A percentile compares a stretch with the other conserved stretches of the same genome.
Conservation (phyloP, 2,329 filamentous ascomycete genomes). For the Ophiognomonia clavigignenti-juglandacearum region DNA sequence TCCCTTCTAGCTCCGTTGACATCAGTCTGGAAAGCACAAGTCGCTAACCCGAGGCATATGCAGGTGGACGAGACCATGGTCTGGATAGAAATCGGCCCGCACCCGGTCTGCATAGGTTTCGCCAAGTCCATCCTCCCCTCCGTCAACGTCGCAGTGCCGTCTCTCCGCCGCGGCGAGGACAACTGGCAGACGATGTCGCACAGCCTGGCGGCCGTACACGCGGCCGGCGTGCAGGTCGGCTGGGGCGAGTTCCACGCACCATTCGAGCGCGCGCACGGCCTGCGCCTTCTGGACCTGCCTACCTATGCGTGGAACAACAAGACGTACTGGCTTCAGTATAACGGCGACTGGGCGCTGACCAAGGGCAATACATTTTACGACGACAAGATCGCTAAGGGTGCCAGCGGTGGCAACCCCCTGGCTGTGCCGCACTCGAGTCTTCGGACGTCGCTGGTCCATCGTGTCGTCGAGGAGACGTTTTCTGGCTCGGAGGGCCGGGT, state of each 20-base stretch:
- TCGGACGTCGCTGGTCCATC: too few species aligned
- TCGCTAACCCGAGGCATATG: too few species aligned
- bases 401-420: slow-evolving; percentile 26
- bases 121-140: slow-evolving; percentile 60
- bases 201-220: slow-evolving; percentile 52
- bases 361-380: slow-evolving; percentile 71
- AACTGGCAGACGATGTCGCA: slow-evolving; percentile 62
- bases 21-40: too few species aligned
- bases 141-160: slow-evolving; percentile 50
- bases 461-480: too few species aligned
- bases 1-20: too few species aligned
- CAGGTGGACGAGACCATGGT: slow-evolving; percentile 63
- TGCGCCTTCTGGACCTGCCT: slow-evolving; percentile 58
- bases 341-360: slow-evolving; percentile 66
- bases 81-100: slow-evolving; percentile 71
- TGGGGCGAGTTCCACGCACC: slow-evolving; percentile 65
- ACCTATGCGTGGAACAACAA: slow-evolving; percentile 69
- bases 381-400: too few species aligned
- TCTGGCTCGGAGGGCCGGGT: too few species aligned
- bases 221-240: slow-evolving; percentile 57
- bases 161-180: slow-evolving; percentile 57
- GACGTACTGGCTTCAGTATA: slow-evolving; percentile 62
- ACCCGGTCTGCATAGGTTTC: slow-evolving; percentile 65
- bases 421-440: slow-evolving; percentile 48
- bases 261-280: slow-evolving; percentile 30